A percentile compares a stretch with the other conserved stretches of the same genome.
phyloP scores from a whole-genome alignment of 192 early-diverging fungal species.

The Coemansia sp. region DNA sequence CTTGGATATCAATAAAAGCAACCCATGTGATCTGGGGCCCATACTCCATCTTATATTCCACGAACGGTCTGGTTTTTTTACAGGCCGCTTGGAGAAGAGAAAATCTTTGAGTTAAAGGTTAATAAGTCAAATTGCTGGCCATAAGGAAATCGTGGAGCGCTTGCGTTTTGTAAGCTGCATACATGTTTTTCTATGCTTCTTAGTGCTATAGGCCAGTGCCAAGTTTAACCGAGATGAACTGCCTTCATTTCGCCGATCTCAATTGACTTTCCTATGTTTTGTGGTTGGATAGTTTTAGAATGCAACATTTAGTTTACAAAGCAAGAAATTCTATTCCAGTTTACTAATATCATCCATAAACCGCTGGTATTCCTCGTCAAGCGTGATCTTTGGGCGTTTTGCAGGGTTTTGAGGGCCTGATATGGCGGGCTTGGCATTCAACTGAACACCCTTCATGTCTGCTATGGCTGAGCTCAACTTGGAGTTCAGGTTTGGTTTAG shows the following conservation, averaged over 20 bases:
- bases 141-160: no score
- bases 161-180: no score
- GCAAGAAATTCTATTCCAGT: not conserved
- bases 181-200: no score
- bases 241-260: slow-evolving; percentile 27
- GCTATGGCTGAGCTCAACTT: no score
- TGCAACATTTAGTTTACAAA: slow-evolving; percentile 15
- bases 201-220: slow-evolving; percentile 22
- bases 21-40: no score
- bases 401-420: slow-evolving; percentile 2
- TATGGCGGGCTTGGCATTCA: no score
- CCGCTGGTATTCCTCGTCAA: slow-evolving; percentile 63
- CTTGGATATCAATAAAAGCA: no score
- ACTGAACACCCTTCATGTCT: no score
- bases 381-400: slow-evolving; percentile 16
- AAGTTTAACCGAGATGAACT: slow-evolving; percentile 35
- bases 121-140: slow-evolving; percentile 48
- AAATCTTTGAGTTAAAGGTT: slow-evolving; percentile 17
- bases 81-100: no score
- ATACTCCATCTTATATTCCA: no score
- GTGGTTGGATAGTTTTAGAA: slow-evolving; percentile 14
- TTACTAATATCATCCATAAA: slow-evolving; percentile 58
- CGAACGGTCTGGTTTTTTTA: no score
- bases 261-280: slow-evolving; percentile 6
- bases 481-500: no score